These are phyloP conservation scores for Aphanomyces cochlioides DNA, from an alignment of 352 stramenopile species.

Conservation along the genomic window DNA sequence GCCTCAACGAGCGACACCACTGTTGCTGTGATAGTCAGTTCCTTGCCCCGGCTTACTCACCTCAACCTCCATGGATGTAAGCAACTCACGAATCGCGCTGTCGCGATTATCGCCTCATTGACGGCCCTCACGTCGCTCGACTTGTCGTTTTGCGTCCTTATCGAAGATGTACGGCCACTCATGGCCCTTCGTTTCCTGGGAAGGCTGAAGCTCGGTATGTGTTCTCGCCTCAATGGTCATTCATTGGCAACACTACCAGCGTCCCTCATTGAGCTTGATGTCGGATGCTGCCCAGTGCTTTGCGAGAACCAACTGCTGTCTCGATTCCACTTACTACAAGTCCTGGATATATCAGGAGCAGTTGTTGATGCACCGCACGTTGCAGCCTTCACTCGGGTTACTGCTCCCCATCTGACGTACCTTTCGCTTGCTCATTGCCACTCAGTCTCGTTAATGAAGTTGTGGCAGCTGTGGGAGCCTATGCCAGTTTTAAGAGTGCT, in stretches of 20 bases:
- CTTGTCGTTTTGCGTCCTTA: constrained; percentile 17
- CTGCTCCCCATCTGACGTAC: neutral
- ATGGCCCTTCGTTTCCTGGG: neutral
- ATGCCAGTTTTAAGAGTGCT: constrained; percentile 11
- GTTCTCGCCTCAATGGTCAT: neutral
- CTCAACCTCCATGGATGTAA: constrained; percentile 27
- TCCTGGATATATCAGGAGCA: constrained; percentile 15
- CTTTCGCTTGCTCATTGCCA: constrained; percentile 16
- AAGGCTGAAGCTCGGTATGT: constrained; percentile 19
- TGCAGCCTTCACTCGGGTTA: neutral
- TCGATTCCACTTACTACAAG: neutral
- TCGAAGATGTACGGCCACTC: constrained; percentile 4
- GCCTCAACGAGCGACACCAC: constrained; percentile 3
- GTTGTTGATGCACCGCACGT: constrained; percentile 1
- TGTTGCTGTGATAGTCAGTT: neutral
- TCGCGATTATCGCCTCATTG: neutral
- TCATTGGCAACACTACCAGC: neutral
- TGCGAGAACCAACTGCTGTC: neutral
- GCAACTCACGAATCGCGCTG: constrained; percentile 4
- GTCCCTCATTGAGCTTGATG: constrained; percentile 4
- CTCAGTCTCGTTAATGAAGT: neutral
- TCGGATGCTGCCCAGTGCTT: constrained; percentile 2
- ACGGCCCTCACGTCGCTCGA: constrained; percentile 1
- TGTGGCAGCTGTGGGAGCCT: constrained; percentile 9
- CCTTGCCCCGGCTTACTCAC: constrained; percentile 16